A percentile compares a stretch with the other conserved stretches of the same genome.
Evolutionary conservation across 2,329 filamentous ascomycete species (phyloP).

Genomic region (Aquanectria penicillioides): DNA sequence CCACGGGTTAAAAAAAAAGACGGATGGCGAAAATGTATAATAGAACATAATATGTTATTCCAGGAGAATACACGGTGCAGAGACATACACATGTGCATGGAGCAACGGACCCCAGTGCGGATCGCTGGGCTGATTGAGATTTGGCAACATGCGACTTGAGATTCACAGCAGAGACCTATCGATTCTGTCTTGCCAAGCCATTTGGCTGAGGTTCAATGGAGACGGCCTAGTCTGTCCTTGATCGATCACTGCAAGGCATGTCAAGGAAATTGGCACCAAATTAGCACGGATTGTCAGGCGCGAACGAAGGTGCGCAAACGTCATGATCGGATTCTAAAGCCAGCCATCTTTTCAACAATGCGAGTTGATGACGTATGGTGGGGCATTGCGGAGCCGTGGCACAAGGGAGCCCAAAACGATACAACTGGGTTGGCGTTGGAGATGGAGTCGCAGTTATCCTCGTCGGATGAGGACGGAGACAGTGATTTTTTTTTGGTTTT

Average conservation of each 20-base stretch:
- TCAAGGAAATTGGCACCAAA: too few relatives aligned
- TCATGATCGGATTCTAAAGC: conserved; percentile 15
- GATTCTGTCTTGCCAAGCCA: too few relatives aligned
- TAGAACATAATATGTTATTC: conserved; percentile 25
- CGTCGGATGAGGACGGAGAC: too few relatives aligned
- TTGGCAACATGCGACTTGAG: too few relatives aligned
- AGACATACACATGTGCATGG: conserved; percentile 21
- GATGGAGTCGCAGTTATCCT: background rate
- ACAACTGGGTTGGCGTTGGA: background rate
- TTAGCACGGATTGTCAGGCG: too few relatives aligned
- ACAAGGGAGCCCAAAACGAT: background rate
- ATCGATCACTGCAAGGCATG: too few relatives aligned
- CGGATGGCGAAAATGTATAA: conserved; percentile 34
- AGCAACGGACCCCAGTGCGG: background rate
- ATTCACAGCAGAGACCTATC: too few relatives aligned
- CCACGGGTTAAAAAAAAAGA: background rate
- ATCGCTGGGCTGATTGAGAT: too few relatives aligned
- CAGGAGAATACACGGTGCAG: conserved; percentile 26
- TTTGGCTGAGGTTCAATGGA: too few relatives aligned
- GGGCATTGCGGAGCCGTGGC: conserved; percentile 22
- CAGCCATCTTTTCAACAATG: conserved; percentile 10
- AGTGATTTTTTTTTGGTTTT: too few relatives aligned
- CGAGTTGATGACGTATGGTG: conserved; percentile 37
- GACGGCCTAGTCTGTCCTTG: too few relatives aligned
- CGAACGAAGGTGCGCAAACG: conserved; percentile 15